A percentile compares a stretch with the other conserved stretches of the same genome.
These are phyloP conservation scores for Boletus vinaceobasis DNA, from an alignment of 768 basidiomycete species.

Conservation along the genomic window DNA sequence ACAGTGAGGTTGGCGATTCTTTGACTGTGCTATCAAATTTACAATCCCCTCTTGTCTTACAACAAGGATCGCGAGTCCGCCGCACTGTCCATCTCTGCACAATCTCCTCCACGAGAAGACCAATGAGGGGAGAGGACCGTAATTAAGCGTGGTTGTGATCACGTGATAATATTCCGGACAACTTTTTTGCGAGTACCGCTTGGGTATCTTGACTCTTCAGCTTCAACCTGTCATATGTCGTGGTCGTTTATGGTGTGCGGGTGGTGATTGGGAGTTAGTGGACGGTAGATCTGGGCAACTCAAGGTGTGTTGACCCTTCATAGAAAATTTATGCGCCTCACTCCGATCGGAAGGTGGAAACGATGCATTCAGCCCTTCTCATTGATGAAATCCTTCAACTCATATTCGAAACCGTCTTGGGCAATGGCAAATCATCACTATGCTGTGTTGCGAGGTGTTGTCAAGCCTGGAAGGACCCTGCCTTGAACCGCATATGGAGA, in stretches of 20 bases:
- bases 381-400: constrained; percentile 49
- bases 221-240: neutral
- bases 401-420: constrained; percentile 36
- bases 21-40: neutral
- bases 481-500: constrained; percentile 46
- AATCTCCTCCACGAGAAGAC: neutral
- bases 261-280: neutral
- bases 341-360: neutral
- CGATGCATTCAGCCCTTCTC: constrained; percentile 44
- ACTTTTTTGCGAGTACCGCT: constrained; percentile 17
- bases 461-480: constrained; percentile 46
- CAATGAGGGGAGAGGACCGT: no score
- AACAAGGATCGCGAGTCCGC: neutral
- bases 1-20: neutral
- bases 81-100: neutral
- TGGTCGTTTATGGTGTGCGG: neutral
- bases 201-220: neutral
- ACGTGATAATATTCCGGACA: constrained; percentile 9
- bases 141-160: neutral
- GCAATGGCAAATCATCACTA: constrained; percentile 31
- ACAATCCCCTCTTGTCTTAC: neutral
- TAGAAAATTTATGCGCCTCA: neutral
- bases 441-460: constrained; percentile 40
- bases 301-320: constrained; percentile 5
- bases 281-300: neutral